Evolutionary conservation across 306 rosid species (phyloP).

Genomic region (Quercus suber): DNA sequence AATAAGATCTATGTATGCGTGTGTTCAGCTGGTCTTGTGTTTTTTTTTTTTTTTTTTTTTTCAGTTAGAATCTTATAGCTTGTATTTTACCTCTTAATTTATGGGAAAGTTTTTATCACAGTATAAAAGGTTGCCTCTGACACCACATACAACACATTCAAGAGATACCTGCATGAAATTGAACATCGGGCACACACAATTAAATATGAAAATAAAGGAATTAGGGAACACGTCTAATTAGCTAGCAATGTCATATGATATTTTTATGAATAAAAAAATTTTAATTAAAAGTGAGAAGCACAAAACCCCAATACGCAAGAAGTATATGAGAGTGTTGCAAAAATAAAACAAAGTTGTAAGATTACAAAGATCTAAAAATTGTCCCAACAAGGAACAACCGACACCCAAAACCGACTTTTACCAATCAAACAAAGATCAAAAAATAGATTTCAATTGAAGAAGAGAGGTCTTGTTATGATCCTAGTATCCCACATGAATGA

Average conservation of each 20-base stretch:
- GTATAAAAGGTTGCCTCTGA: not conserved
- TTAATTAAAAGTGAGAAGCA: no score
- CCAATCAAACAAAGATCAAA: no score
- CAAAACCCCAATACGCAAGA: not conserved
- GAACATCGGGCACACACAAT: not conserved
- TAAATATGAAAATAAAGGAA: not conserved
- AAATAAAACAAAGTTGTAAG: no score
- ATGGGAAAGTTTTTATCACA: not conserved
- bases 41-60: not conserved
- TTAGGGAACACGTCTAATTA: not conserved
- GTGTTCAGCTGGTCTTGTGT: not conserved
- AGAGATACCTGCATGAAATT: not conserved
- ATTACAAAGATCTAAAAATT: no score
- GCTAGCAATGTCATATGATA: not conserved
- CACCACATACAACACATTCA: conserved; percentile 8
- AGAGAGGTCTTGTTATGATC: no score
- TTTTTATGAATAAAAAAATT: no score
- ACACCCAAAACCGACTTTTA: no score
- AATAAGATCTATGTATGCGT: not conserved
- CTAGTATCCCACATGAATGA: no score
- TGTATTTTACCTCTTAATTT: not conserved
- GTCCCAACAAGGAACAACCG: no score
- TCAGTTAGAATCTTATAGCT: not conserved
- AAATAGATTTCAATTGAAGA: no score
- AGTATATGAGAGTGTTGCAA: not conserved